Evolutionary conservation across 495 filamentous ascomycete species (phyloP), one percentile per base, ranked within the genome.

Genomic region (Emericellopsis terricola): DNA sequence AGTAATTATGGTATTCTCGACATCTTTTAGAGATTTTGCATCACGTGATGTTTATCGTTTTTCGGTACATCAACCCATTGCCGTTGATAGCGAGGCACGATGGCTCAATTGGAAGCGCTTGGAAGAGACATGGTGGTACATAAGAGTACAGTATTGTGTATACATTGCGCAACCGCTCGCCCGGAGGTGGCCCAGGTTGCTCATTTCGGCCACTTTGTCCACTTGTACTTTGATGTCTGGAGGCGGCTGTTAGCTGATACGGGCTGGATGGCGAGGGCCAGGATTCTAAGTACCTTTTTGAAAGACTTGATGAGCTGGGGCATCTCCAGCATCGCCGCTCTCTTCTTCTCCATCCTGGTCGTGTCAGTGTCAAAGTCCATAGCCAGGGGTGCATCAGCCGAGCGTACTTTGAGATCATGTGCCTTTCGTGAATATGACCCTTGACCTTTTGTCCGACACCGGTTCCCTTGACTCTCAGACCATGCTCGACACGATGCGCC

Each of bases 271-370:
- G 30, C 14, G 14, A 34, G 26, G 28, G 8, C 4, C 31, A 28
- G 33, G 10, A 15, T 10, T 34, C 32, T 26, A 60, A 69, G 52
- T 54, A 89, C 84, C 77, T 83, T 74, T 61, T 92, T 89, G 91
- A 89, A 97, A 56, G 76, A 62, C 53, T 78, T 64, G 44, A 97
- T 75, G 61, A 94, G 69, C 47, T 75, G 66, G 41, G 85, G 82
- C 89, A 97, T 97, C 38, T 71, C 75, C 60, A 81, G 50, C 85
- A 97, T 96, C 34, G 89, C 89, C 55, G 80, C 65, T 66, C 75
- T 78, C 52, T 85, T 71, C 61, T 77, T 73, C 53, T 93, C 86
- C 62, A 96, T 68, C 53, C 78, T 76, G 43, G 15, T 13, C 13
- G 5, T 27, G 39, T 53, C 43, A 43, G 46, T 9, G 28, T 1